phyloP scores from a whole-genome alignment of 164 flowering plant genomes.

The Nymphaea colorata region DNA sequence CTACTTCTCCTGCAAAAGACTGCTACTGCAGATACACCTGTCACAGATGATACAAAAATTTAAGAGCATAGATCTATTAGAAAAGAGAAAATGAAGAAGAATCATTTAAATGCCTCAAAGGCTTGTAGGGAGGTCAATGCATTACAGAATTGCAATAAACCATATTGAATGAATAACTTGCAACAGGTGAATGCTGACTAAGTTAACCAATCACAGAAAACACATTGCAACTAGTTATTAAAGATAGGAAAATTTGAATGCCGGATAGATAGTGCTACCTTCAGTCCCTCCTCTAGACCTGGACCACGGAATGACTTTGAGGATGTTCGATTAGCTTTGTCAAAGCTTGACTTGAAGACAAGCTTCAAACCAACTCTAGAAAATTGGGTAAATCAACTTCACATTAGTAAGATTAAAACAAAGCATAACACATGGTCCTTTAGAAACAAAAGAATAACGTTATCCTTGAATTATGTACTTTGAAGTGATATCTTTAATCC shows the following conservation, averaged over 20 bases:
- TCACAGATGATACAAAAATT: no score
- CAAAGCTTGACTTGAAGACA: slow-evolving; percentile 94
- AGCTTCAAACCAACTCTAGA: slow-evolving; percentile 67
- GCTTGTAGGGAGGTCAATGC: background rate
- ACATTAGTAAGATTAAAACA: background rate
- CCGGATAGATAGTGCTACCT: slow-evolving; percentile 25
- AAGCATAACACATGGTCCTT: background rate
- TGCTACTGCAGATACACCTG: no score
- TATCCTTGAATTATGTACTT: slow-evolving; percentile 28
- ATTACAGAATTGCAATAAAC: background rate
- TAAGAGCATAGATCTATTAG: no score
- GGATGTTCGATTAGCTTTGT: slow-evolving; percentile 96
- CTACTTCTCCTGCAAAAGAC: no score
- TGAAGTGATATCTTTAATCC: slow-evolving; percentile 54
- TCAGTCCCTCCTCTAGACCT: slow-evolving; percentile 75
- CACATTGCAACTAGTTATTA: background rate
- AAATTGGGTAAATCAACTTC: background rate
- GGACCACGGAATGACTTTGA: slow-evolving; percentile 96
- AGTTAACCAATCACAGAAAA: background rate
- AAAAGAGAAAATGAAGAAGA: no score
- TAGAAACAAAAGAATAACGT: background rate
- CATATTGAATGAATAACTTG: background rate
- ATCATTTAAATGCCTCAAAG: no score
- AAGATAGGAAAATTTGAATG: background rate
- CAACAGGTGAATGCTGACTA: background rate